Conservation (phyloP, 768 basidiomycete species). For the Trametes sanguinea region DNA sequence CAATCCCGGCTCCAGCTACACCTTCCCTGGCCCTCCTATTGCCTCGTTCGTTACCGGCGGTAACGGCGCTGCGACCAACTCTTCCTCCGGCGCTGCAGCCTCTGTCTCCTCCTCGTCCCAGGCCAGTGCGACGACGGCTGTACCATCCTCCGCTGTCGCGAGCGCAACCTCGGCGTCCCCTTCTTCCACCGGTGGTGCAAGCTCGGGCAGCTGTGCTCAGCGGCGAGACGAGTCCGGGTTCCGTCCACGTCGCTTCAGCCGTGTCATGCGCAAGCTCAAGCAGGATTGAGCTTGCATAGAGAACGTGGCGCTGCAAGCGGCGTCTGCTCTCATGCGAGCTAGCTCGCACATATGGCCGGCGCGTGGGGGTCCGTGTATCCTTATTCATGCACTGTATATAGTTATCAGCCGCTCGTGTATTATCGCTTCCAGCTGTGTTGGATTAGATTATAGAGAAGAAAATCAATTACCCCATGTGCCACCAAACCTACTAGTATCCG, state of each 20-base stretch:
- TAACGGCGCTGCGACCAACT: slow-evolving; percentile 1
- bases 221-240: neutral
- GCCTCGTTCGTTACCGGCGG: slow-evolving; percentile 16
- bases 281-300: neutral
- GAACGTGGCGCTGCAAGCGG: neutral
- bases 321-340: no score
- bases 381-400: neutral
- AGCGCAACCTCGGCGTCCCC: neutral
- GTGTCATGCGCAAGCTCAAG: slow-evolving; percentile 10
- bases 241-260: slow-evolving; percentile 11
- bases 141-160: neutral
- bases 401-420: neutral
- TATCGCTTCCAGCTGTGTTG: neutral
- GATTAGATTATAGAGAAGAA: neutral
- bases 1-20: slow-evolving; percentile 25
- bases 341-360: no score
- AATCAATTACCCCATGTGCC: neutral
- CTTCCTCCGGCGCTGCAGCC: neutral
- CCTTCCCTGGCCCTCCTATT: slow-evolving; percentile 29
- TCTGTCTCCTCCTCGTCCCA: neutral
- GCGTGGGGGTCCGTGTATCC: neutral
- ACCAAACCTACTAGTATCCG: no score
- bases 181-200: neutral
- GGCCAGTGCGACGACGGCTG: neutral
- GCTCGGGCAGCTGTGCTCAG: slow-evolving; percentile 3